These are phyloP conservation scores for Serendipita indica DNA, from an alignment of 768 basidiomycete species.

Conservation along the genomic window DNA sequence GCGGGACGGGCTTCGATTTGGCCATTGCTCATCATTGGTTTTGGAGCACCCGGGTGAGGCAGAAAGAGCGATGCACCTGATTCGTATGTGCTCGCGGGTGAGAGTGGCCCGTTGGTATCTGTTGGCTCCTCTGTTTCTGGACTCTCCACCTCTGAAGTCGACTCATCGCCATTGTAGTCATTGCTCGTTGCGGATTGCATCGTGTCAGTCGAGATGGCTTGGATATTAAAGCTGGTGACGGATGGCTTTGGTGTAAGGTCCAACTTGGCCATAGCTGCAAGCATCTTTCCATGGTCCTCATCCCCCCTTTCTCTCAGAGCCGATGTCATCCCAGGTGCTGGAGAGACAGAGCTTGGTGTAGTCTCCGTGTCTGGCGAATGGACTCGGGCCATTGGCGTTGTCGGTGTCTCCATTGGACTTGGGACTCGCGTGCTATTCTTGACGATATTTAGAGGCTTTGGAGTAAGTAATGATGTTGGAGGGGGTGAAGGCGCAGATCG, in stretches of 20 bases:
- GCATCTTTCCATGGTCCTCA: neutral
- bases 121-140: neutral
- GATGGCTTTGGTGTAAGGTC: constrained; percentile 7
- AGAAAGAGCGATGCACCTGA: constrained; percentile 7
- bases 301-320: neutral
- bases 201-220: neutral
- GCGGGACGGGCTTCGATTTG: neutral
- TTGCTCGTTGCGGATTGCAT: neutral
- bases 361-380: neutral
- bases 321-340: neutral
- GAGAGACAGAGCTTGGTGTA: neutral
- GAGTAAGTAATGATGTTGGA: neutral
- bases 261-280: neutral
- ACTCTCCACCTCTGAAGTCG: neutral
- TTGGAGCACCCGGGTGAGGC: constrained; percentile 12
- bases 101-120: constrained; percentile 9
- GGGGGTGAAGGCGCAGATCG: constrained; percentile 7
- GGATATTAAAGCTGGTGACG: neutral
- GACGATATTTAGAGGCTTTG: neutral
- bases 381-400: neutral
- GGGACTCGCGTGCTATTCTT: neutral
- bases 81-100: neutral
- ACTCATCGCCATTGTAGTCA: constrained; percentile 3
- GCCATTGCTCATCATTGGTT: constrained; percentile 1
- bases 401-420: neutral